Evolutionary conservation across 1,284 basidiomycete species (phyloP), one percentile per base, ranked within the genome.

Genomic region (Sporisorium sorghi): DNA sequence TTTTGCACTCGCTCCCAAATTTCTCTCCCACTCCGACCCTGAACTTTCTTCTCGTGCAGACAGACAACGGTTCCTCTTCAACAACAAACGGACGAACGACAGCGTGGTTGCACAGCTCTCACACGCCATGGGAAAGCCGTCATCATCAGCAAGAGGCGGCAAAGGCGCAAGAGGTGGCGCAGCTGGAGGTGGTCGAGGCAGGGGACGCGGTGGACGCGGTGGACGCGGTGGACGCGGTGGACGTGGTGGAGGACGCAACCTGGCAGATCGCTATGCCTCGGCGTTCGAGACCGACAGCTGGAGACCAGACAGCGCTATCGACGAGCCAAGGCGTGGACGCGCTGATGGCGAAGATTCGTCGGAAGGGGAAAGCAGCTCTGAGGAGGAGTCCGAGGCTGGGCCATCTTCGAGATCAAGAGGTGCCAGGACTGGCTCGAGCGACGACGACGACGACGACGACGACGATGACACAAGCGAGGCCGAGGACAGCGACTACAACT

Each of bases 261-360:
- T 68, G 11, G 65, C 58, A 1, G 61, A 55, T 33, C 65, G 69
- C 5, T 61, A 76, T 24, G 65, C 60, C 15, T 64, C 73, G 12
- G 64, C 65, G 9, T 58, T 76, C 46, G 68, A 73, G 1, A 51
- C 50, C 21, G 69, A 73, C 46, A 76, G 56, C 55, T 76, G 69
- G 69, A 50, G 68, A 44, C 76, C 70, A 1, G 76, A 77, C 9
- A 79, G 77, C 55, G 74, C 68, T 15, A 69, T 77, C 24, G 77
- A 79, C 30, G 48, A 46, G 32, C 73, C 64, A 23, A 47, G 53
- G 23, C 46, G 55, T 6, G 23, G 28, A 12, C 23, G 49, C 12
- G 15, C 14, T n/a, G 67, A 61, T 35, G 49, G 56, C 32, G 60
- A 52, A 7, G 44, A n/a, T n/a, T n/a, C n/a, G n/a, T n/a, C n/a